Base-by-base conservation (phyloP, 257 asterid species). In the Solanum lignicaule region DNA sequence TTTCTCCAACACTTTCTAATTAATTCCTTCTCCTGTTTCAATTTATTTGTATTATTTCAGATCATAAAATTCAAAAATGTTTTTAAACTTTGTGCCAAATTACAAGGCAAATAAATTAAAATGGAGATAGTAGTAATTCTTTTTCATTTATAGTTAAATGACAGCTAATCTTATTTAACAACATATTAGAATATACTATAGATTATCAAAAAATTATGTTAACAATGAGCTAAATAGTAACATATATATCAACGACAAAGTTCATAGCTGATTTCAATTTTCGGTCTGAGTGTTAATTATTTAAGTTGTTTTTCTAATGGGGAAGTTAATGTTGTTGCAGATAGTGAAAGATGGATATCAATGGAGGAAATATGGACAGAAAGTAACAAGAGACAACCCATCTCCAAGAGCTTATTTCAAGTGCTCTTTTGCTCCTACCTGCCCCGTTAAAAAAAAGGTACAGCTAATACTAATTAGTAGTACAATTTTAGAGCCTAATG, bases 361-460 rank as follows among this genome's bases (percentile, higher is more conserved):
- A 75, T 96, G 99, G 99, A 94, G 98, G 93, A 96, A 96, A 89
- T 96, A 95, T 88, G 99, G 99, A 1, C 98, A 96, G 90, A 96
- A 96, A 90, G 98, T 96, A 87, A 95, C 99, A 2, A 94, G 98
- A 86, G 98, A 94, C 73, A 96, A 95, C 69, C 99, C 99, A 89
- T 96, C 90, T 90, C 99, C 99, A 41, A 94, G 99, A 93, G 98
- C 99, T 90, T 96, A 96, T 91, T 96, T 93, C 94, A 96, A 92
- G 89, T 96, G 99, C 88, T 95, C 98, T 81, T 96, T 92, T 93
- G 98, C 99, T 86, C 99, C 99, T 29, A 88, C 71, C 18, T 96
- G 98, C 91, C 99, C 98, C 1, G 99, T 95, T 35, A 96, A 96
- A 89, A 96, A 95, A 90, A 96, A 95, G 98, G 99, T 96, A 93